Evolutionary conservation across 306 rosid species (phyloP).

Genomic region (Fragaria nilgerrensis): DNA sequence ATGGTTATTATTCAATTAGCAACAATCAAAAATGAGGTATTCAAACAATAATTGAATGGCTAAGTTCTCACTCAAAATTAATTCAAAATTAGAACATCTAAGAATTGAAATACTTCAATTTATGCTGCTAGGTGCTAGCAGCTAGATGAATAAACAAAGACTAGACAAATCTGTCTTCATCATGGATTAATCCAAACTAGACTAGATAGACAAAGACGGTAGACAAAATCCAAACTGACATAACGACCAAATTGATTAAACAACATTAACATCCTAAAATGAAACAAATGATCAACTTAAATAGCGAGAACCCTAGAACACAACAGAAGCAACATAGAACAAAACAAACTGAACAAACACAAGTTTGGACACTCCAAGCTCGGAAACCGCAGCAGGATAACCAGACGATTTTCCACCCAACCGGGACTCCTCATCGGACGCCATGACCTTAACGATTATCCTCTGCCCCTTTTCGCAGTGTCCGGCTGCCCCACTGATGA

Average conservation of each 20-base stretch:
- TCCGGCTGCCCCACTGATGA: slow-evolving; percentile 76
- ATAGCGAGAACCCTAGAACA: slow-evolving; percentile 16
- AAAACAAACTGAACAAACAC: slow-evolving; percentile 30
- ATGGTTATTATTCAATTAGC: background rate
- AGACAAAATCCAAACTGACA: background rate
- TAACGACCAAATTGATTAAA: background rate
- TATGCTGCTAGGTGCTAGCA: background rate
- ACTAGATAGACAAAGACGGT: background rate
- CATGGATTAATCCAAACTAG: background rate
- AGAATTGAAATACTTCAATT: background rate
- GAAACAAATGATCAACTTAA: background rate
- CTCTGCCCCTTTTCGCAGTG: slow-evolving; percentile 79
- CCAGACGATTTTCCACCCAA: slow-evolving; percentile 30
- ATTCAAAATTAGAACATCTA: background rate
- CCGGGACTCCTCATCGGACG: slow-evolving; percentile 28
- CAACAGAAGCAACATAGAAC: slow-evolving; percentile 17
- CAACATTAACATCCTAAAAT: background rate
- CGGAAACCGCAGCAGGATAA: slow-evolving; percentile 13
- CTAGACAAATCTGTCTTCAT: background rate
- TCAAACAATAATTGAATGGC: background rate
- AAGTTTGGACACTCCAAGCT: slow-evolving; percentile 23
- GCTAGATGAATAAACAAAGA: background rate
- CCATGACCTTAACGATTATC: slow-evolving; percentile 66
- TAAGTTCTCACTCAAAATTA: background rate
- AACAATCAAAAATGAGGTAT: background rate